phyloP scores from a whole-genome alignment of 257 asterid species.

The Salvia rosmarinus region DNA sequence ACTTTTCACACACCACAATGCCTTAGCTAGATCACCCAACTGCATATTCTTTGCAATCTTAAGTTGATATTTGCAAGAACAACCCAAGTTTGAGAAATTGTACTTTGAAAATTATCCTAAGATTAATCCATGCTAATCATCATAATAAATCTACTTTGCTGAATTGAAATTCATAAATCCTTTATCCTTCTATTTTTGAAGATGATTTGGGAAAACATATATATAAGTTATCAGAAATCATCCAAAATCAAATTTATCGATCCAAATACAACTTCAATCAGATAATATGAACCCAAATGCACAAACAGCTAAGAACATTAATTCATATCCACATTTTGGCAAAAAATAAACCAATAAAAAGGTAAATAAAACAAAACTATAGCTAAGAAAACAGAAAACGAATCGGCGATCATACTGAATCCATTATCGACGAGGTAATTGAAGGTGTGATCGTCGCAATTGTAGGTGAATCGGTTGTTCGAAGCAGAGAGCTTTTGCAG shows the following conservation, averaged over 20 bases:
- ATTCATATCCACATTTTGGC: not conserved
- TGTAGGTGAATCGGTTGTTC: constrained; percentile 53
- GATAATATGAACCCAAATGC: not conserved
- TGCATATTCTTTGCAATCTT: not conserved
- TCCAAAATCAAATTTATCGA: not conserved
- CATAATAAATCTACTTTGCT: not conserved
- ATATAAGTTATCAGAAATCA: not conserved
- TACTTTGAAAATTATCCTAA: not conserved
- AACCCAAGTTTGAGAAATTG: not conserved
- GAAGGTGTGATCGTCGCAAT: constrained; percentile 61
- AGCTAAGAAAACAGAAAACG: not conserved
- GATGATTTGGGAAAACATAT: not conserved
- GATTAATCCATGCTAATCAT: not conserved
- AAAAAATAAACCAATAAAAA: not conserved
- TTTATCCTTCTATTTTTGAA: not conserved
- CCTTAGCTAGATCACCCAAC: constrained; percentile 10
- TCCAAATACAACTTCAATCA: not conserved
- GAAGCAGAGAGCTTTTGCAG: constrained; percentile 56
- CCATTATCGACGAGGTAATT: constrained; percentile 58
- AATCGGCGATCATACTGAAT: constrained; percentile 41
- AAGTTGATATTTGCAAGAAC: not conserved
- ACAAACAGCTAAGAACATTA: not conserved
- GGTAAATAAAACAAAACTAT: not conserved
- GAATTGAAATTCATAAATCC: not conserved
- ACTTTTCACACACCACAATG: not conserved